A percentile compares a stretch with the other conserved stretches of the same genome.
Conservation (phyloP, 345 rosid genomes). For the Erysimum cheiranthoides region DNA sequence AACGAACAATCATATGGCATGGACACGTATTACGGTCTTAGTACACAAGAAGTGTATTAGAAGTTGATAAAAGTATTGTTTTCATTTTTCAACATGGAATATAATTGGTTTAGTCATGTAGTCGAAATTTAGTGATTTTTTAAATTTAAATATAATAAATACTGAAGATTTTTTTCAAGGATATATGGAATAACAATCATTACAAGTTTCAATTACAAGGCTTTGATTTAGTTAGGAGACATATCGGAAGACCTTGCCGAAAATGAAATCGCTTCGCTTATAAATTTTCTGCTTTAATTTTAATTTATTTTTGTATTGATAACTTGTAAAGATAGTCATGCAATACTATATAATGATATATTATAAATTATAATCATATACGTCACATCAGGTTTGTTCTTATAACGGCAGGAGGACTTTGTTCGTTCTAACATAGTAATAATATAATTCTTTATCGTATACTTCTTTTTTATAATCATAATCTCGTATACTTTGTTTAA, state of each 20-base stretch:
- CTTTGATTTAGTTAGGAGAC: constrained; percentile 59
- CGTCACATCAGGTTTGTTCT: constrained; percentile 43
- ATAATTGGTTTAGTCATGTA: not conserved
- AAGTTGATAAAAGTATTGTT: too few species aligned
- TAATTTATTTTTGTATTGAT: constrained; percentile 33
- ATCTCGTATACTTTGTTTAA: constrained; percentile 31
- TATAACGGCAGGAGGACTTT: constrained; percentile 5
- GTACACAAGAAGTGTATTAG: too few species aligned
- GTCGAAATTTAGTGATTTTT: not conserved
- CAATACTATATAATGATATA: constrained; percentile 27
- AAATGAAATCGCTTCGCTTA: constrained; percentile 61
- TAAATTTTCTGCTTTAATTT: constrained; percentile 5
- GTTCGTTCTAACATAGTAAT: not conserved
- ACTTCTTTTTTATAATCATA: too few species aligned
- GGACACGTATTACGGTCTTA: too few species aligned
- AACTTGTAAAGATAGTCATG: constrained; percentile 48
- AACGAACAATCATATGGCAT: too few species aligned
- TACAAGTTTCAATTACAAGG: constrained; percentile 46
- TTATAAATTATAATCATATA: constrained; percentile 19
- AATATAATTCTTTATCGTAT: not conserved
- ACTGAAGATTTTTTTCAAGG: constrained; percentile 7
- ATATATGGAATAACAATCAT: constrained; percentile 39
- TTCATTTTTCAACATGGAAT: too few species aligned
- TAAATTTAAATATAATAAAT: constrained; percentile 3
- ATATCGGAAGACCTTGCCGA: constrained; percentile 49